phyloP scores from a whole-genome alignment of 108 stramenopile species.

The Nannochloropsis salina region DNA sequence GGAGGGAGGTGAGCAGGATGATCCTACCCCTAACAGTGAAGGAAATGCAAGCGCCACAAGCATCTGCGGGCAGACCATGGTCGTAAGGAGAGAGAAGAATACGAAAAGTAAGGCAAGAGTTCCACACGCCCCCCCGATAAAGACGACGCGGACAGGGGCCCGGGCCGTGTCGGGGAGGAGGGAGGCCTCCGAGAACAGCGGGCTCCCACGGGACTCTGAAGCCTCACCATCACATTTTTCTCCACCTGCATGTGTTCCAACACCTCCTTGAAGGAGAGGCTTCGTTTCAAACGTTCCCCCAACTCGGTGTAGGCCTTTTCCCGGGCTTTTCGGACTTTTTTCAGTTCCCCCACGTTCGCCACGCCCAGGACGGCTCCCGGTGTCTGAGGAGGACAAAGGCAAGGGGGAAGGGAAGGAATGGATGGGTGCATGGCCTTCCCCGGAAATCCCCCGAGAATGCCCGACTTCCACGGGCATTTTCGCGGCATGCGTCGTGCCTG shows the following conservation, averaged over 20 bases:
- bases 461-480: no score
- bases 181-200: slow-evolving; percentile 21
- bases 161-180: neutral
- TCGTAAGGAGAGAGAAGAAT: neutral
- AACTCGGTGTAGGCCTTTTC: slow-evolving; percentile 71
- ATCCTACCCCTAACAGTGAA: no score
- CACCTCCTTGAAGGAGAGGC: slow-evolving; percentile 59
- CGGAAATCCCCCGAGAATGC: neutral
- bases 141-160: no score
- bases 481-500: no score
- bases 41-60: no score
- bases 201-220: neutral
- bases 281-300: slow-evolving; percentile 63
- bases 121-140: no score
- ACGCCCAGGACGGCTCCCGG: neutral
- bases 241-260: slow-evolving; percentile 72
- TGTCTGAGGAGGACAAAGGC: neutral
- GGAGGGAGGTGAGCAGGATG: neutral
- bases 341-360: neutral
- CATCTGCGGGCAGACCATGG: no score
- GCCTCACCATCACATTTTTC: slow-evolving; percentile 46
- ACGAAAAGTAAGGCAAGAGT: neutral
- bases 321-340: slow-evolving; percentile 61
- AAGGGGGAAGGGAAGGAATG: neutral
- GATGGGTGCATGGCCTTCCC: neutral